Percentiles rank a stretch among this genome's conserved stretches.
Evolutionary conservation across 768 basidiomycete species (phyloP).

Genomic region (Suillus sp.): DNA sequence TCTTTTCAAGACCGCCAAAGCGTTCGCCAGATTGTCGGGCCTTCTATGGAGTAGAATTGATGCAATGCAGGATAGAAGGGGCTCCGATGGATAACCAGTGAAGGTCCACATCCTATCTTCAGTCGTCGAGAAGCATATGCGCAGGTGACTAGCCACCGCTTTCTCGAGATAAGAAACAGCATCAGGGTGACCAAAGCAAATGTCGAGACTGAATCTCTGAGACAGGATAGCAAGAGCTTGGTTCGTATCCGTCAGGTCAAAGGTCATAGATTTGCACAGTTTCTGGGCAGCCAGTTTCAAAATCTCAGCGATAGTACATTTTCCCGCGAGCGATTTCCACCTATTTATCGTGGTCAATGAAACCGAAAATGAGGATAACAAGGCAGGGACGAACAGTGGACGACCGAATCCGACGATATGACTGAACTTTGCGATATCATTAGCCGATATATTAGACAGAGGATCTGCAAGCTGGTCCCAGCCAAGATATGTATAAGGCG

Average conservation of each 20-base stretch:
- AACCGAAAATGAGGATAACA: neutral
- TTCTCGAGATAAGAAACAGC: conserved; percentile 11
- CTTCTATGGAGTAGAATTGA: neutral
- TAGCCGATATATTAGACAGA: conserved; percentile 1
- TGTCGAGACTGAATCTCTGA: conserved; percentile 16
- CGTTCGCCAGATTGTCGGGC: fast-evolving
- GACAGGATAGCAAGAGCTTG: conserved; percentile 13
- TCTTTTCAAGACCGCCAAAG: neutral
- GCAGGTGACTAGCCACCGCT: conserved; percentile 17
- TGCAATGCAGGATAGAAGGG: conserved; percentile 19
- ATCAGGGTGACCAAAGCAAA: conserved; percentile 7
- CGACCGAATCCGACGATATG: conserved; percentile 11
- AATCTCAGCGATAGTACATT: neutral
- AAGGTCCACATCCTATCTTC: conserved; percentile 16
- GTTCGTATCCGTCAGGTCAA: neutral
- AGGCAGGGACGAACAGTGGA: neutral
- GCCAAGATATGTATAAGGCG: conserved; percentile 10
- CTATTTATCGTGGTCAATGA: neutral
- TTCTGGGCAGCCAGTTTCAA: neutral
- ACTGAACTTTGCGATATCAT: neutral
- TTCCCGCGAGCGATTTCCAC: neutral
- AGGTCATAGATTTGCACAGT: neutral
- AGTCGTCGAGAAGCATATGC: conserved; percentile 15
- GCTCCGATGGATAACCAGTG: conserved; percentile 22
- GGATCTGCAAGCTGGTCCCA: conserved; percentile 12